These are phyloP conservation scores for Aaosphaeria arxii DNA, from an alignment of 2,329 filamentous ascomycete genomes.

Conservation along the genomic window DNA sequence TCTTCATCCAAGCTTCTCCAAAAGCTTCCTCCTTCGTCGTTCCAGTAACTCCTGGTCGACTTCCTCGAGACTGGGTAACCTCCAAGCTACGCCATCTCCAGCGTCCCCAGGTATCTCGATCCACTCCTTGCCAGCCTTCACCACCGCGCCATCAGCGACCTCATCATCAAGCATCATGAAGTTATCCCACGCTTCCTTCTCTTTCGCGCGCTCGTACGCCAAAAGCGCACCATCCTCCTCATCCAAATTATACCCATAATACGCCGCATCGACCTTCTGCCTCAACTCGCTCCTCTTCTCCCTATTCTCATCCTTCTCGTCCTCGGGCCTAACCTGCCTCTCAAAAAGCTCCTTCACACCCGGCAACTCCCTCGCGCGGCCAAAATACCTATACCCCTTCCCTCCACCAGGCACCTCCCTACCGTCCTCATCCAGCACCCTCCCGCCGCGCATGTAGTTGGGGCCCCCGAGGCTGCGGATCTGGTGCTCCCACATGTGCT, in stretches of 20 bases:
- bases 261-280: slow-evolving; percentile 82
- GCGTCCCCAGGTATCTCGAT: slow-evolving; percentile 81
- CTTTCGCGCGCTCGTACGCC: slow-evolving; percentile 77
- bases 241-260: slow-evolving; percentile 91
- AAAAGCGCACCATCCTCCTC: slow-evolving; percentile 84
- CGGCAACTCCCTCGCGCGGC: slow-evolving; percentile 81
- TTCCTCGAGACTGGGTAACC: slow-evolving; percentile 80
- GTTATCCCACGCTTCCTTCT: slow-evolving; percentile 73
- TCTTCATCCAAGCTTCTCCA: slow-evolving; percentile 67
- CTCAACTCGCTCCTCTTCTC: slow-evolving; percentile 68
- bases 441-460: slow-evolving; percentile 81
- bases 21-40: slow-evolving; percentile 73
- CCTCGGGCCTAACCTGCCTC: slow-evolving; percentile 29
- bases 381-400: slow-evolving; percentile 85
- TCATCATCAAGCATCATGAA: slow-evolving; percentile 57
- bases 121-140: slow-evolving; percentile 54
- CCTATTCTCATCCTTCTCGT: slow-evolving; percentile 55
- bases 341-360: slow-evolving; percentile 83
- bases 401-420: slow-evolving; percentile 62
- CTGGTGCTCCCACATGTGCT: slow-evolving; percentile 98
- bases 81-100: slow-evolving; percentile 80
- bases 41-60: slow-evolving; percentile 94
- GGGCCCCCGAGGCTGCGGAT: slow-evolving; percentile 94
- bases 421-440: slow-evolving; percentile 55
- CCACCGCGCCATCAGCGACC: not conserved